Evolutionary conservation across 2,329 filamentous ascomycete species (phyloP), one percentile per base, ranked within the genome.

Genomic region (Zasmidium cellare): DNA sequence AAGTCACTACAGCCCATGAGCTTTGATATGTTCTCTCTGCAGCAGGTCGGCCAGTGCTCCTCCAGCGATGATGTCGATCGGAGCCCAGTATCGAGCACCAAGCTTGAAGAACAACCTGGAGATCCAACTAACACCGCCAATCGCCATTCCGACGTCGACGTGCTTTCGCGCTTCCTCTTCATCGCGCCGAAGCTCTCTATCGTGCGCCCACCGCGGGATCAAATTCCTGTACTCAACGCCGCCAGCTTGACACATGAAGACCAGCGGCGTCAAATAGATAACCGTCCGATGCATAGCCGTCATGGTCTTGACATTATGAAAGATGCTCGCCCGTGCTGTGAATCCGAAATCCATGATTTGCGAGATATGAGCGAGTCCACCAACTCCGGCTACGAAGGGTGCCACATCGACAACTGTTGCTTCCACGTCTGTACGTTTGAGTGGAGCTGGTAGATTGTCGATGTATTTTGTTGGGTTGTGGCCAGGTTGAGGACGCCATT

Each of bases 11-110:
- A 65, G 57, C n/a, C 58, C 66, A 62, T 72, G 69, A n/a, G 70
- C 67, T 51, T 67, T 69, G 18, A 57, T 46, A 50, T 72, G 72
- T 62, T 72, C 70, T 58, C 70, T 62, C 41, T 70, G 65, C 56
- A 66, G 46, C 55, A 72, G 48, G 60, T 72, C 70, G 24, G 68
- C 58, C 50, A 72, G 46, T 18, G 67, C 70, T 7, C 69, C 69
- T 9, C 68, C 67, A 53, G 69, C 56, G 3, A 72, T 59, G 47
- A 71, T 51, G 56, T 71, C 70, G 3, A 72, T 59, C 28, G 69
- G 65, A 20, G 62, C 64, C 65, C 67, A 69, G 41, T 64, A 69
- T 47, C 56, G 56, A 16, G 56, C 51, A 5, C 69, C 69, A 44
- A 62, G 16, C 28, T 60, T 57, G 22, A 68, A 65, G 14, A 62